Percentiles rank a stretch among this genome's conserved stretches.
phyloP scores from a whole-genome alignment of 805 yeast genomes.

The Lipomyces orientalis region DNA sequence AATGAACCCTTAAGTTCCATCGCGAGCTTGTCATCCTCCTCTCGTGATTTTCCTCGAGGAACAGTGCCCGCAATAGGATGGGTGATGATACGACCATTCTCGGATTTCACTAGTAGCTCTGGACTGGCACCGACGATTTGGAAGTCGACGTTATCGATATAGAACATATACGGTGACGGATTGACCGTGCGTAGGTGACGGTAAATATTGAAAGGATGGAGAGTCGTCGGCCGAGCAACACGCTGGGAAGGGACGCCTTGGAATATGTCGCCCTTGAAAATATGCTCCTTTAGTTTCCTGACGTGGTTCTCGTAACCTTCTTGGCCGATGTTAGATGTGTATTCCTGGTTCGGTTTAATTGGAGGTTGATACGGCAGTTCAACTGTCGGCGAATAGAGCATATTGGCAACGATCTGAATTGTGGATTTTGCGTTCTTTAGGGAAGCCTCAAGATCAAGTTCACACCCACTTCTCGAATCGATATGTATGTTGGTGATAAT shows the following conservation, averaged over 20 bases:
- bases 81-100: conserved; percentile 78
- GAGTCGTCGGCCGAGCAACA: conserved; percentile 89
- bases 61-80: conserved; percentile 99
- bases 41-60: conserved; percentile 83
- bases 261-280: conserved; percentile 88
- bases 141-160: conserved; percentile 88
- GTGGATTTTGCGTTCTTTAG: conserved; percentile 62
- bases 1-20: conserved; percentile 70
- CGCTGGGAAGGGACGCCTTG: conserved; percentile 99
- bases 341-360: conserved; percentile 68
- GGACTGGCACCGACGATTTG: conserved; percentile 98
- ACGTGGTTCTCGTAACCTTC: conserved; percentile 92
- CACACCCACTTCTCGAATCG: conserved; percentile 40
- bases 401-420: conserved; percentile 56
- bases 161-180: conserved; percentile 96
- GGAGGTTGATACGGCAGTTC: conserved; percentile 76
- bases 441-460: conserved; percentile 54
- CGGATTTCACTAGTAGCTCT: conserved; percentile 86
- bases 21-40: conserved; percentile 89
- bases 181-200: conserved; percentile 93
- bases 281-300: conserved; percentile 72
- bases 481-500: conserved; percentile 79
- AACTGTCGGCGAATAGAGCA: conserved; percentile 45
- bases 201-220: conserved; percentile 96
- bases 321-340: conserved; percentile 89